Evolutionary conservation across 495 filamentous ascomycete genomes (phyloP).

Genomic region (Terfezia claveryi): DNA sequence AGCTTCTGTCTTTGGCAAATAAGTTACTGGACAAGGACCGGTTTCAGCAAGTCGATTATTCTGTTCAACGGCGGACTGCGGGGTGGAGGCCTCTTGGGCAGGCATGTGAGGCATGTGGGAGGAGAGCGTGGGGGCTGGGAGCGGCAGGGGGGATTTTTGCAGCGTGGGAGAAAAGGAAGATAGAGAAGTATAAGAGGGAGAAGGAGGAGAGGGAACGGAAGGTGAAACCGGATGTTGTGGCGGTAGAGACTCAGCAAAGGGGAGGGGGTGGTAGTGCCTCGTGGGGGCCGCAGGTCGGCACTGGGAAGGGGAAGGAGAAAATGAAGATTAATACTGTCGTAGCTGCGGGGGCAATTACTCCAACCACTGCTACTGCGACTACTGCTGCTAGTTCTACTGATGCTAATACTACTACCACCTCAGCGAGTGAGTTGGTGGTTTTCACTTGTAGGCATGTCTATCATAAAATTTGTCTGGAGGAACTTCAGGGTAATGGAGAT

Average conservation of each 20-base stretch:
- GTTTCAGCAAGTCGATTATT: constrained; percentile 61
- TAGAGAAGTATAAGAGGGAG: constrained; percentile 24
- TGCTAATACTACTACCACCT: constrained; percentile 1
- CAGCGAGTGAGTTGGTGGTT: constrained; percentile 26
- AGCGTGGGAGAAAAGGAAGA: constrained; percentile 43
- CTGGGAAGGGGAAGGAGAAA: constrained; percentile 22
- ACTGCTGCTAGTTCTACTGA: not conserved
- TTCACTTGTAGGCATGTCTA: constrained; percentile 41
- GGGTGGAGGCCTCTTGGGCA: constrained; percentile 78
- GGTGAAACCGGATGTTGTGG: constrained; percentile 10
- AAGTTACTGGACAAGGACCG: constrained; percentile 71
- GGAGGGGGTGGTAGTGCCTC: constrained; percentile 13
- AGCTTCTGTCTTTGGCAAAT: constrained; percentile 64
- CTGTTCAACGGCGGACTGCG: constrained; percentile 49
- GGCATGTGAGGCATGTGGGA: constrained; percentile 67
- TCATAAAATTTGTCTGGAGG: constrained; percentile 37
- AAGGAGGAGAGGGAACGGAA: constrained; percentile 10
- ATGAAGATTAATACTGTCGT: constrained; percentile 6
- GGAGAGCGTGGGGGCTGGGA: constrained; percentile 73
- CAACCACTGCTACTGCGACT: not conserved
- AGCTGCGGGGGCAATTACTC: not conserved
- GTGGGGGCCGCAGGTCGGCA: constrained; percentile 5
- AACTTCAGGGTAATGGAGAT: not conserved
- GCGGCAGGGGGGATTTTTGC: constrained; percentile 57
- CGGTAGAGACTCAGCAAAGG: constrained; percentile 4